Evolutionary conservation across 2,329 filamentous ascomycete species (phyloP), one percentile per base, ranked within the genome.

Genomic region (Elsinoe ampelina): DNA sequence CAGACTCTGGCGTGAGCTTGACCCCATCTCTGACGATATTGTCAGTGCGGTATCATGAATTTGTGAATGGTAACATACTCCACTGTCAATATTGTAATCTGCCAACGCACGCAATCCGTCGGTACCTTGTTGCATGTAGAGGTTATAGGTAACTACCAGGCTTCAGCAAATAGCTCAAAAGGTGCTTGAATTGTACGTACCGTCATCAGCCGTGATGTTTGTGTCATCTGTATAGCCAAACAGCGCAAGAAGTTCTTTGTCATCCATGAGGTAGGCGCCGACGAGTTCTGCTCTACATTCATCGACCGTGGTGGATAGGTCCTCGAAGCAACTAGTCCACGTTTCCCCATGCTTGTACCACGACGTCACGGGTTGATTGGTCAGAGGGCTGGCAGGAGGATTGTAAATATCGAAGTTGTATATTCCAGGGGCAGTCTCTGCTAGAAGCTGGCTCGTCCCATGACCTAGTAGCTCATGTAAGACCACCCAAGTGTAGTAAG

Each of bases 281-380:
- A 96, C 91, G 64, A 90, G 86, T 70, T 97, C 92, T 3, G 92
- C 92, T 57, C 92, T 84, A 70, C 92, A 96, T 72, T 96, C 92
- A 72, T 97, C 92, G 66, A 95, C 95, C 12, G 85, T 88, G 2
- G 86, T 89, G 36, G 91, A 89, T 61, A 95, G 82, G 60, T 86
- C 82, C 20, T 91, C 90, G 67, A 97, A 97, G 0, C 95, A 88
- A 4, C 85, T 89, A 57, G 89, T 87, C 91, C 91, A 97, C 0
- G 92, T 97, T 72, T 96, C 89, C 2, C 90, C 90, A 2, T 89
- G 89, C 72, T 93, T 95, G 76, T 96, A 97, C 84, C 87, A 96
- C 1, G 85, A 89, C 1, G 80, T 81, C 45, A 96, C 78, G 1
- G 87, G 86, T 71, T 92, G 85, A 59, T 82, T 78, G 2, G 83